These are phyloP conservation scores for Colletotrichum tanaceti DNA, from an alignment of 2,329 filamentous ascomycete species.

Conservation along the genomic window DNA sequence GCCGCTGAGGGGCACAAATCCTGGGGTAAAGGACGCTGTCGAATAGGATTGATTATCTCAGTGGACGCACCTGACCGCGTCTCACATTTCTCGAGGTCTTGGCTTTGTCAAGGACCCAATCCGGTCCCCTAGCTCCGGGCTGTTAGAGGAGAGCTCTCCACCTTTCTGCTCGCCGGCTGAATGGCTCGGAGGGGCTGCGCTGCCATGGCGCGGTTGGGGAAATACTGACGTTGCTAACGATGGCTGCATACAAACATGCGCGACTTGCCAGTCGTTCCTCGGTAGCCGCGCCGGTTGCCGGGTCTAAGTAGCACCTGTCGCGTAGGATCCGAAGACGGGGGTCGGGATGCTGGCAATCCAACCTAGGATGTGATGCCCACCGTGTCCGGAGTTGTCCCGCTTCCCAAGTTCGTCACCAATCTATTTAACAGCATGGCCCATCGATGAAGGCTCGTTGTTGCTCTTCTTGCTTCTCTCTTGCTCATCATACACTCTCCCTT, in stretches of 20 bases:
- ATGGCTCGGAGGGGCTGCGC: constrained; percentile 1
- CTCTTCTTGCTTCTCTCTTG: not conserved
- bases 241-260: constrained; percentile 16
- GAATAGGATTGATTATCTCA: constrained; percentile 8
- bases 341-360: not conserved
- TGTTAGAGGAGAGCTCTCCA: constrained; percentile 2
- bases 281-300: not conserved
- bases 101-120: not conserved
- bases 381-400: constrained; percentile 27
- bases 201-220: not conserved
- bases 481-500: constrained; percentile 6
- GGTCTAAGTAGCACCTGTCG: constrained; percentile 5
- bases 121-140: not conserved
- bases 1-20: constrained; percentile 25
- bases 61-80: constrained; percentile 15
- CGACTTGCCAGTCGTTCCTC: constrained; percentile 14
- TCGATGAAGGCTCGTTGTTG: not conserved
- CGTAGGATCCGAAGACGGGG: not conserved
- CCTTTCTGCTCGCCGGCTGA: constrained; percentile 6
- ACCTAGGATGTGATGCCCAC: constrained; percentile 8
- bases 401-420: constrained; percentile 18
- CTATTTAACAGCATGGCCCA: constrained; percentile 33
- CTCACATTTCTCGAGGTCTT: constrained; percentile 9
- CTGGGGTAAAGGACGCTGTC: constrained; percentile 27
- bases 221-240: constrained; percentile 9